Base-by-base conservation (phyloP, 768 basidiomycete genomes). In the Mycena leptocephala region DNA sequence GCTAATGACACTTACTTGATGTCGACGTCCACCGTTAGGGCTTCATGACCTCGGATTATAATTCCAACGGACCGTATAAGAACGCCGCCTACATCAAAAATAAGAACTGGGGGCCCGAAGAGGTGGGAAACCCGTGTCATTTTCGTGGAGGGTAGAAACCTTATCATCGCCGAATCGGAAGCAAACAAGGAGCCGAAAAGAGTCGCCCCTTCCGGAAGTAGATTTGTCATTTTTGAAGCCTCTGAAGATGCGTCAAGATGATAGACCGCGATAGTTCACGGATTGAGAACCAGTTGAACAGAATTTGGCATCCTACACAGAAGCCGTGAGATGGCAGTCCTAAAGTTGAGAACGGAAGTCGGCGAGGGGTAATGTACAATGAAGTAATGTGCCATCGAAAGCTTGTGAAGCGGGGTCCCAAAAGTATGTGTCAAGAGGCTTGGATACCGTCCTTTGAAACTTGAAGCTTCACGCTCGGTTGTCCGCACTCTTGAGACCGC, bases 401-500 rank as follows among this genome's bases (percentile, higher is more conserved):
- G 64, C 20, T 67, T 74, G 13, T 10, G 32, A 33, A 58, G 51
- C 62, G n/a, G 56, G 32, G 33, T 51, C 14, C 24, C 7, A 18
- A 51, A 16, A 69, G 61, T 32, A 5, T 68, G 61, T 43, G 67
- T 74, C 46, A 56, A 41, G 32, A 41, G 43, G 10, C 51, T 7
- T 43, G 72, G 65, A 67, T 74, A 74, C 59, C 72, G n/a, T n/a
- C 72, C 64, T 35, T 41, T 48, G 6, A 1, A 55, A 68, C 28
- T 41, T 43, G 5, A 69, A 55, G 30, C n/a, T 61, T 55, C 35
- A 32, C 5, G 16, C 55, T 28, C 18, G 30, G 43, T 35, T 35
- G 16, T 4, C 4, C 18, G 11, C 14, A n/a, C 56, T 16, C 53
- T n/a, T n/a, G 35, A 14, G n/a, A 28, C 16, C 20, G 53, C n/a